Conservation (phyloP, 106 monocot genomes). For the Xerophyta viscosa region DNA sequence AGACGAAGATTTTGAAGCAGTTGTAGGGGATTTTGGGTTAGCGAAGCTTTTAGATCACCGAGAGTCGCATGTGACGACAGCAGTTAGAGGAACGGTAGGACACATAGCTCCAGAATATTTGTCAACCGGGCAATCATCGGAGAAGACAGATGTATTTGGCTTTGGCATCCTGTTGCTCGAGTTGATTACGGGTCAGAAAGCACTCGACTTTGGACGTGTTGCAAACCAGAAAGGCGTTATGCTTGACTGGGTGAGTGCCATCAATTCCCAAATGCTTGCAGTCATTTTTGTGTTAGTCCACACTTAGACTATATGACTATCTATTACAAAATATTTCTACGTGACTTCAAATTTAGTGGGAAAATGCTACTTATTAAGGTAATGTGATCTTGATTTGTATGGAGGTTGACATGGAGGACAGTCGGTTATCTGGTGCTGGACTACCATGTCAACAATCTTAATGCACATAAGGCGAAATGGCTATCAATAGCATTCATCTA, state of each 20-base stretch:
- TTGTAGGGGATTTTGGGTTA: slow-evolving; percentile 92
- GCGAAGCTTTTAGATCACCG: slow-evolving; percentile 88
- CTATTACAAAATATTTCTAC: too few relatives aligned
- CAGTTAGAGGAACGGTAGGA: slow-evolving; percentile 93
- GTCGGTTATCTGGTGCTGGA: too few relatives aligned
- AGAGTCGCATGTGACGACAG: slow-evolving; percentile 96
- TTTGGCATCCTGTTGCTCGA: slow-evolving; percentile 85
- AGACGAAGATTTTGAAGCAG: slow-evolving; percentile 81
- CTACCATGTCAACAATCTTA: too few relatives aligned
- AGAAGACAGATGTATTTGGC: slow-evolving; percentile 97
- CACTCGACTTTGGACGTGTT: slow-evolving; percentile 66
- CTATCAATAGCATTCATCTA: too few relatives aligned
- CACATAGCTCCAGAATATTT: slow-evolving; percentile 95
- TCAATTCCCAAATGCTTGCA: too few relatives aligned
- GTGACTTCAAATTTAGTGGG: too few relatives aligned
- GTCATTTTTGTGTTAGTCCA: too few relatives aligned
- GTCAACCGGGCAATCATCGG: slow-evolving; percentile 94
- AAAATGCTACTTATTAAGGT: too few relatives aligned
- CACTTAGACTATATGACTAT: too few relatives aligned
- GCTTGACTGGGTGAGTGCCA: slow-evolving; percentile 91
- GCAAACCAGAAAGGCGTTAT: slow-evolving; percentile 81
- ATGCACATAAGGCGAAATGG: too few relatives aligned
- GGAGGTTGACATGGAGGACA: too few relatives aligned
- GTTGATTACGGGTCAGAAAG: slow-evolving; percentile 88
- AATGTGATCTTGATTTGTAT: too few relatives aligned